phyloP scores from a whole-genome alignment of 2,329 filamentous ascomycete genomes.

The Zalaria obscura region DNA sequence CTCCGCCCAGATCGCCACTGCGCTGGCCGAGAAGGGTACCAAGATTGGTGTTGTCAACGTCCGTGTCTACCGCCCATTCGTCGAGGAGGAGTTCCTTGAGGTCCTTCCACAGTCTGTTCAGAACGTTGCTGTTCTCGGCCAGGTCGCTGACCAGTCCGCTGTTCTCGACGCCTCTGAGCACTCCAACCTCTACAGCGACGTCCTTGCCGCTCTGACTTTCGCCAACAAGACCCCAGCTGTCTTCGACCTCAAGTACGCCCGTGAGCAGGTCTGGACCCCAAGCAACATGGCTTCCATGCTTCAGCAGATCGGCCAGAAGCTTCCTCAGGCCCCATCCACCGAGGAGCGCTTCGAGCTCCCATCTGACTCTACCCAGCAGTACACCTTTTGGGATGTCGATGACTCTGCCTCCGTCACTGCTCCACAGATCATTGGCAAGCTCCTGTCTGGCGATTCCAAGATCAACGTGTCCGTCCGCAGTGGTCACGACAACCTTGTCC shows the following conservation, averaged over 20 bases:
- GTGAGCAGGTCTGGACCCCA: conserved; percentile 52
- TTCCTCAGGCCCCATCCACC: conserved; percentile 19
- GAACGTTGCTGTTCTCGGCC: conserved; percentile 74
- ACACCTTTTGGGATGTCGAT: conserved; percentile 87
- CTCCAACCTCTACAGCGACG: conserved; percentile 85
- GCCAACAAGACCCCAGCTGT: conserved; percentile 52
- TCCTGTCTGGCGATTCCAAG: conserved; percentile 45
- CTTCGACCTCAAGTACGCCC: conserved; percentile 80
- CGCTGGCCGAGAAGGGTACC: conserved; percentile 56
- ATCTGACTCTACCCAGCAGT: conserved; percentile 51
- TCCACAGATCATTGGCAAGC: conserved; percentile 45
- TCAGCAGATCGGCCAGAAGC: conserved; percentile 29
- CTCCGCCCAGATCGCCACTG: conserved; percentile 63
- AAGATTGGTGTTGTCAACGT: conserved; percentile 84
- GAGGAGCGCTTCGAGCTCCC: conserved; percentile 25
- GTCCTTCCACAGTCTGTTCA: conserved; percentile 61
- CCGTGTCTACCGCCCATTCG: conserved; percentile 85
- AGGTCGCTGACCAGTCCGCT: conserved; percentile 60
- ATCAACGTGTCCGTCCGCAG: conserved; percentile 47
- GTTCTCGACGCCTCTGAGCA: conserved; percentile 63
- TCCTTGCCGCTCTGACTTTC: conserved; percentile 73
- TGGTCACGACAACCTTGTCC: conserved; percentile 47
- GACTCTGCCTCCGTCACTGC: conserved; percentile 53
- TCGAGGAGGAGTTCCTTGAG: conserved; percentile 84
- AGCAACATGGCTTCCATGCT: conserved; percentile 34